Percentiles rank a stretch among this genome's conserved stretches.
Conservation (phyloP, 306 rosid species). For the Lithocarpus polystachyus region DNA sequence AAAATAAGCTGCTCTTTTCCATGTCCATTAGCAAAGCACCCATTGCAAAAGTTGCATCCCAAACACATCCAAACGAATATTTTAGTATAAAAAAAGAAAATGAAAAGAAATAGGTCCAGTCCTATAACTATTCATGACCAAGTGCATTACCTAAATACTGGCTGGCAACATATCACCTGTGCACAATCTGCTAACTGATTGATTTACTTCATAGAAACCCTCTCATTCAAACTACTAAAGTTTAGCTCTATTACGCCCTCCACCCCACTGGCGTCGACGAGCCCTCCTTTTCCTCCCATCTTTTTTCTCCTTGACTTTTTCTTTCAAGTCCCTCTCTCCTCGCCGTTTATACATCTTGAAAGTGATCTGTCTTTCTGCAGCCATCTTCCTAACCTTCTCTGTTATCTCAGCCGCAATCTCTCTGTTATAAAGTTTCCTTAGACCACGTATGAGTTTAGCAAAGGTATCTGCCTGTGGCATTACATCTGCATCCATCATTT, state of each 20-base stretch:
- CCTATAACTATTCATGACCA: constrained; percentile 2
- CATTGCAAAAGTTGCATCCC: background rate
- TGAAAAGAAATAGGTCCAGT: background rate
- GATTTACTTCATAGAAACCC: background rate
- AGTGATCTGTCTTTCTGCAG: constrained; percentile 70
- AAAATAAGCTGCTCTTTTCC: background rate
- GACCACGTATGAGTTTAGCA: constrained; percentile 78
- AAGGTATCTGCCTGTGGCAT: constrained; percentile 92
- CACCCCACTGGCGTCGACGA: constrained; percentile 58
- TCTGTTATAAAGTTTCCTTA: constrained; percentile 67
- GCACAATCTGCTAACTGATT: background rate
- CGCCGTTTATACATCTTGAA: constrained; percentile 90
- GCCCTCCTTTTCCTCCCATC: constrained; percentile 86
- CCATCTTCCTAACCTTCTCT: constrained; percentile 90
- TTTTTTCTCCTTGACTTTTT: constrained; percentile 52
- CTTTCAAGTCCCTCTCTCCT: constrained; percentile 78
- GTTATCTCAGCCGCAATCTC: constrained; percentile 81
- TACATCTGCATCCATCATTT: constrained; percentile 74
- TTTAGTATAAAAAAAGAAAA: background rate
- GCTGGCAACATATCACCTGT: background rate
- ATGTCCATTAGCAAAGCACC: background rate
- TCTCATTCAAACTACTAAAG: constrained; percentile 30
- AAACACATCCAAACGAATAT: background rate
- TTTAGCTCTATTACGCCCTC: constrained; percentile 37
- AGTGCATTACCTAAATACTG: background rate